phyloP scores from a whole-genome alignment of 2,329 filamentous ascomycete species.

The Beauveria caledonica region DNA sequence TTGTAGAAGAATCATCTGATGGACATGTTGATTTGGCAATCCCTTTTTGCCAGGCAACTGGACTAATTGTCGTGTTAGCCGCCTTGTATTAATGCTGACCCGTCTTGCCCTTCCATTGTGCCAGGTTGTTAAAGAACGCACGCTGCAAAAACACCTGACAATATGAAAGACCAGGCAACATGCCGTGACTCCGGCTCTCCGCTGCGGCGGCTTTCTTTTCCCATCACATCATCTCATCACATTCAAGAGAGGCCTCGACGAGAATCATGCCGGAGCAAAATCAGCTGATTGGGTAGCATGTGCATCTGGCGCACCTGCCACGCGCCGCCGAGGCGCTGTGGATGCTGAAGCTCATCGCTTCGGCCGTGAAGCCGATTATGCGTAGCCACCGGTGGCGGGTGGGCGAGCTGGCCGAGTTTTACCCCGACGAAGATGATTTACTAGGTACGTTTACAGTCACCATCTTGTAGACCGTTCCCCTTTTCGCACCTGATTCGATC shows the following conservation, averaged over 20 bases:
- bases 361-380: slow-evolving; percentile 92
- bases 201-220: background rate
- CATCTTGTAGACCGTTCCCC: background rate
- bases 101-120: background rate
- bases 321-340: slow-evolving; percentile 44
- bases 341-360: slow-evolving; percentile 71
- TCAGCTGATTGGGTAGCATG: slow-evolving; percentile 37
- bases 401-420: slow-evolving; percentile 73
- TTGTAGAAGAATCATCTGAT: no score
- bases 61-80: background rate
- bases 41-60: background rate
- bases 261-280: slow-evolving; percentile 34
- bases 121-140: background rate
- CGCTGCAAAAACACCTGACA: background rate
- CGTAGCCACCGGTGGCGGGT: slow-evolving; percentile 76
- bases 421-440: slow-evolving; percentile 64
- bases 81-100: background rate
- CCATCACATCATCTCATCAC: no score
- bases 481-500: background rate
- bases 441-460: slow-evolving; percentile 42
- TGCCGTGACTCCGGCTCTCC: background rate
- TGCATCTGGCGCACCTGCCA: slow-evolving; percentile 39
- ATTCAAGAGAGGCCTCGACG: background rate
- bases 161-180: background rate
- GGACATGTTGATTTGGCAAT: background rate